These are phyloP conservation scores for Chrysoporthe puriensis DNA, from an alignment of 2,329 filamentous ascomycete species.

Conservation along the genomic window DNA sequence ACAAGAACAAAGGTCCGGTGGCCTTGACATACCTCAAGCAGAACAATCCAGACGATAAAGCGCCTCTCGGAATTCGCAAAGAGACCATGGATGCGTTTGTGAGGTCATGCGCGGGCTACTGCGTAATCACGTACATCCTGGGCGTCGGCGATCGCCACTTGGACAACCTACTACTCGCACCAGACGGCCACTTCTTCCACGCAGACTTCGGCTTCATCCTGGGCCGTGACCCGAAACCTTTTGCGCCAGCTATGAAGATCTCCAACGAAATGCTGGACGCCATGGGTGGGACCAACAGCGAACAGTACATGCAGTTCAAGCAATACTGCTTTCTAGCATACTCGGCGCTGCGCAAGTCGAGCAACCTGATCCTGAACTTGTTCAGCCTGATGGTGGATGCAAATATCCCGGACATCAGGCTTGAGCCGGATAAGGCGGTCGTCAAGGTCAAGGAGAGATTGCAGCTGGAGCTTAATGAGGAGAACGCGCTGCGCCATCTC, in stretches of 20 bases:
- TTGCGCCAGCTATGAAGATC: conserved; percentile 95
- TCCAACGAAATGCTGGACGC: conserved; percentile 98
- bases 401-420: conserved; percentile 91
- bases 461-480: conserved; percentile 86
- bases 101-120: conserved; percentile 95
- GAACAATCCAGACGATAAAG: conserved; percentile 84
- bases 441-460: conserved; percentile 94
- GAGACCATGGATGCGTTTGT: conserved; percentile 95
- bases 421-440: conserved; percentile 92
- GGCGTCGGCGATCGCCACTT: conserved; percentile 95
- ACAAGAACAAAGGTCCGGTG: conserved; percentile 64
- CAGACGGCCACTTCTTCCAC: conserved; percentile 95
- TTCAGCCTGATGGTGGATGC: conserved; percentile 98
- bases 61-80: conserved; percentile 83
- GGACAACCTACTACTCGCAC: conserved; percentile 89
- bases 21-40: conserved; percentile 83
- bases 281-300: conserved; percentile 84
- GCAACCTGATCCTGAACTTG: conserved; percentile 88
- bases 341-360: conserved; percentile 84
- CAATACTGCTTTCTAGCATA: conserved; percentile 97
- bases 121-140: conserved; percentile 96
- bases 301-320: conserved; percentile 87
- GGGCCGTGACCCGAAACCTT: conserved; percentile 94
- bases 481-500: conserved; percentile 87
- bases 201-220: conserved; percentile 98